Percentiles rank a stretch among this genome's conserved stretches.
Conservation (phyloP, 805 yeast species). For the Yarrowia phangngaensis region DNA sequence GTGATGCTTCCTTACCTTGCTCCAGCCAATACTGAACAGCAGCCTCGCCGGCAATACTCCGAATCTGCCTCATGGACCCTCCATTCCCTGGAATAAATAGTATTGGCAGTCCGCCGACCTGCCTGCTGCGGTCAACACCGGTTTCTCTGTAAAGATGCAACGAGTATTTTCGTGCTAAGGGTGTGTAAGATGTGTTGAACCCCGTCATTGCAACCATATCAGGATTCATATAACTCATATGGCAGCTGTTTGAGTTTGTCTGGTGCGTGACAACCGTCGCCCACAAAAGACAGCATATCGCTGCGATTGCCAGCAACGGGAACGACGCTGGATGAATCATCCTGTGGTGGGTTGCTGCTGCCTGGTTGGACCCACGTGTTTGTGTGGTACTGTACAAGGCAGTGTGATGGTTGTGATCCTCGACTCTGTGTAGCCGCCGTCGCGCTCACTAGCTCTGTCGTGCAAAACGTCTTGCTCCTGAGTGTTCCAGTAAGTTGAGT, state of each 20-base stretch:
- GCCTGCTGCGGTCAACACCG: conserved; percentile 40
- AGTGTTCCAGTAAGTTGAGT: no score
- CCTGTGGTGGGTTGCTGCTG: neutral
- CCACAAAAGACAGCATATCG: conserved; percentile 7
- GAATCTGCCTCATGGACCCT: conserved; percentile 78
- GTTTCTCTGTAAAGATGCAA: conserved; percentile 80
- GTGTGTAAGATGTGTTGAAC: conserved; percentile 66
- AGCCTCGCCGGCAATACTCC: conserved; percentile 60
- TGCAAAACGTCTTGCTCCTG: no score
- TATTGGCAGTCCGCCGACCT: conserved; percentile 75
- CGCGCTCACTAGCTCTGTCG: no score
- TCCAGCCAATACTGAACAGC: conserved; percentile 12
- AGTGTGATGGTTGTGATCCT: no score
- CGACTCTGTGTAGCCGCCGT: no score
- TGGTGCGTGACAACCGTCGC: conserved; percentile 14
- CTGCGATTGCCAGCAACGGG: conserved; percentile 1
- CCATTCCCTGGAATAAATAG: conserved; percentile 93
- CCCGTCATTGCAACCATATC: conserved; percentile 40
- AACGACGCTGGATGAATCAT: neutral
- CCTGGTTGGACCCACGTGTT: no score
- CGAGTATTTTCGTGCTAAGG: conserved; percentile 74
- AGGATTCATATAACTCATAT: conserved; percentile 26
- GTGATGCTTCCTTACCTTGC: no score
- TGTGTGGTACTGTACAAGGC: no score
- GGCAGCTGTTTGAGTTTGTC: conserved; percentile 6